These are phyloP conservation scores for Aspergillus bertholletiae DNA, from an alignment of 495 filamentous ascomycete genomes.

Conservation along the genomic window DNA sequence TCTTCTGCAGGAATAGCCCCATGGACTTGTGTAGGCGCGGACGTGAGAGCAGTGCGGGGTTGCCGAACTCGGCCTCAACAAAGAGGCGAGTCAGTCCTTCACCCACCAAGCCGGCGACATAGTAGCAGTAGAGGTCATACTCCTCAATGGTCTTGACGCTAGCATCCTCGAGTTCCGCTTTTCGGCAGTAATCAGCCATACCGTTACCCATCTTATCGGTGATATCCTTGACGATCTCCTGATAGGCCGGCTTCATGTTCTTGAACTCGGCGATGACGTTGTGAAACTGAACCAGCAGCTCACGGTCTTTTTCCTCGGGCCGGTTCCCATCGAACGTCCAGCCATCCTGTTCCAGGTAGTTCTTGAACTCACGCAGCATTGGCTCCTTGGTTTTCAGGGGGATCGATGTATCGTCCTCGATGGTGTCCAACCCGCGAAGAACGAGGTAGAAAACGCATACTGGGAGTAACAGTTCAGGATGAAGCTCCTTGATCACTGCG, in stretches of 20 bases:
- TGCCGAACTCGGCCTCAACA: constrained; percentile 82
- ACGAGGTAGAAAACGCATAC: constrained; percentile 92
- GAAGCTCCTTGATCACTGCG: constrained; percentile 90
- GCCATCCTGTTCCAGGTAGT: constrained; percentile 72
- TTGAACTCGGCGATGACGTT: constrained; percentile 81
- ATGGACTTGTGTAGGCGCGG: constrained; percentile 85
- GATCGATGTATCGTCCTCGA: constrained; percentile 98
- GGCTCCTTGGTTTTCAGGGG: constrained; percentile 78
- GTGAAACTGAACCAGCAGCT: constrained; percentile 88
- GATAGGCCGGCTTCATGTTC: constrained; percentile 82
- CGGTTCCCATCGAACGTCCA: constrained; percentile 88
- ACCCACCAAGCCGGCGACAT: constrained; percentile 94
- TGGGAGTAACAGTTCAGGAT: constrained; percentile 87
- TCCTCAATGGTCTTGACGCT: constrained; percentile 81
- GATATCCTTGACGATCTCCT: constrained; percentile 88
- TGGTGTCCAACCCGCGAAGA: constrained; percentile 87
- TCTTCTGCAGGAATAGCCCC: constrained; percentile 97
- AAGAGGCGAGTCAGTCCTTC: constrained; percentile 91
- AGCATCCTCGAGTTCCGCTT: constrained; percentile 70
- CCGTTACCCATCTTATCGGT: constrained; percentile 94
- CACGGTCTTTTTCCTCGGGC: constrained; percentile 89
- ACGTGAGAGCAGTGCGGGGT: constrained; percentile 75
- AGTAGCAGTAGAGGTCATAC: constrained; percentile 95
- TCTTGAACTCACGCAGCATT: constrained; percentile 75
- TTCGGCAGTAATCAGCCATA: constrained; percentile 92